These are phyloP conservation scores for Singerocomus rubriflavus DNA, from an alignment of 1,284 basidiomycete species.

Conservation along the genomic window DNA sequence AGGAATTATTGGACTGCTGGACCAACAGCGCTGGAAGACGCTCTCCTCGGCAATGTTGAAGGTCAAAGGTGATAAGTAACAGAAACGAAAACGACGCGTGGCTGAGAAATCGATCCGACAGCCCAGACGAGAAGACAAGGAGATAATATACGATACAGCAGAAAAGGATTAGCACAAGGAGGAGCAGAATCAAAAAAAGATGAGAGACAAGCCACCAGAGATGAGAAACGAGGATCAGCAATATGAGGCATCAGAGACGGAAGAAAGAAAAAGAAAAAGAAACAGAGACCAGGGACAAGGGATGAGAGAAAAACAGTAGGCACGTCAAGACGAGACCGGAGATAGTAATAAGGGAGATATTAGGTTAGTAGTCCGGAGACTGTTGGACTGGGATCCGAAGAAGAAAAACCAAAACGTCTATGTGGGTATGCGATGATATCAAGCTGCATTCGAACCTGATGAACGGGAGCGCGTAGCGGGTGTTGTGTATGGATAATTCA, in stretches of 20 bases:
- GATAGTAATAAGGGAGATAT: conserved; percentile 37
- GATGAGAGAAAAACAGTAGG: conserved; percentile 20
- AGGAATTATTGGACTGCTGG: conserved; percentile 27
- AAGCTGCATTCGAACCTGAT: conserved; percentile 35
- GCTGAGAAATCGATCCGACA: conserved; percentile 35
- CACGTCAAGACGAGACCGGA: conserved; percentile 21
- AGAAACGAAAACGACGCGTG: conserved; percentile 19
- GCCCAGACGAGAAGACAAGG: conserved; percentile 25
- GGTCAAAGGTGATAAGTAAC: conserved; percentile 34
- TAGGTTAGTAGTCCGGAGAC: conserved; percentile 32
- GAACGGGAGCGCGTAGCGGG: conserved; percentile 32
- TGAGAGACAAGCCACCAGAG: conserved; percentile 12
- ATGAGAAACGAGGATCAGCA: conserved; percentile 12
- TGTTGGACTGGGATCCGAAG: conserved; percentile 22
- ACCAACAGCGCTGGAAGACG: conserved; percentile 29
- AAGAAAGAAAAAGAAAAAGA: no score
- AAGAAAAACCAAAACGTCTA: conserved; percentile 24
- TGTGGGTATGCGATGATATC: conserved; percentile 18
- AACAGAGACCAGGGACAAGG: no score
- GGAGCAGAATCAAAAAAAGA: conserved; percentile 21
- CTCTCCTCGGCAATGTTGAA: conserved; percentile 29
- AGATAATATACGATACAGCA: conserved; percentile 34
- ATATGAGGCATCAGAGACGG: conserved; percentile 10
- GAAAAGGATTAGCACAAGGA: conserved; percentile 31
- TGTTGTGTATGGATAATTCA: conserved; percentile 32